Evolutionary conservation across 2,329 filamentous ascomycete genomes (phyloP), one percentile per base, ranked within the genome.

Genomic region (Dendrostoma leiphaemia): DNA sequence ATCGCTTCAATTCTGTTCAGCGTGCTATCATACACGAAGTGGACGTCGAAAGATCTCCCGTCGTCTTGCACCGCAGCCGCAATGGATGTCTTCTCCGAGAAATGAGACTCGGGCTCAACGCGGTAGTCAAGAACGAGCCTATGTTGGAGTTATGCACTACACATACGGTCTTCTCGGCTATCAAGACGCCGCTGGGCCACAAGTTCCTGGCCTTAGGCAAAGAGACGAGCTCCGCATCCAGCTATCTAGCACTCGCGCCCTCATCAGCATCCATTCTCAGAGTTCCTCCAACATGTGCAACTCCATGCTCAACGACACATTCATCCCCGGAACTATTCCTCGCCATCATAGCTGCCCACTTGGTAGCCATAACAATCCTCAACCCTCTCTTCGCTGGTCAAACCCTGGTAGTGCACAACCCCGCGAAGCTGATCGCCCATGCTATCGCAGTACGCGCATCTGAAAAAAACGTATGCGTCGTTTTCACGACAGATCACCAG

Each of bases 1-100:
- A 60, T 24, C 60, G 61, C 5, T 60, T 61, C 32, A 62, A 62
- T 37, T 54, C 59, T 1, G 40, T 35, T 12, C 31, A 23, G 4
- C 40, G 49, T 5, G 4, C 31, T 6, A 35, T 52, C 12, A 8
- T 9, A 13, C 32, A 8, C 8, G 17, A 38, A 13, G n/a, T 35
- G 3, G 31, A 32, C 13, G 29, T 44, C 5, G 24, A 8, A n/a
- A 10, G 19, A n/a, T 29, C 24, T 6, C 23, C 24, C 9, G 23
- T 26, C 12, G 24, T 17, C 23, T n/a, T 44, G 15, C 41, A 29
- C n/a, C n/a, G n/a, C n/a, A n/a, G n/a, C n/a, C n/a, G n/a, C n/a
- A n/a, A n/a, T n/a, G n/a, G n/a, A n/a, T n/a, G n/a, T n/a, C n/a
- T n/a, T n/a, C n/a, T n/a, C n/a, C n/a, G n/a, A n/a, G n/a, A 13